Conservation (phyloP, 2,329 filamentous ascomycete species). For the Coleophoma crateriformis region DNA sequence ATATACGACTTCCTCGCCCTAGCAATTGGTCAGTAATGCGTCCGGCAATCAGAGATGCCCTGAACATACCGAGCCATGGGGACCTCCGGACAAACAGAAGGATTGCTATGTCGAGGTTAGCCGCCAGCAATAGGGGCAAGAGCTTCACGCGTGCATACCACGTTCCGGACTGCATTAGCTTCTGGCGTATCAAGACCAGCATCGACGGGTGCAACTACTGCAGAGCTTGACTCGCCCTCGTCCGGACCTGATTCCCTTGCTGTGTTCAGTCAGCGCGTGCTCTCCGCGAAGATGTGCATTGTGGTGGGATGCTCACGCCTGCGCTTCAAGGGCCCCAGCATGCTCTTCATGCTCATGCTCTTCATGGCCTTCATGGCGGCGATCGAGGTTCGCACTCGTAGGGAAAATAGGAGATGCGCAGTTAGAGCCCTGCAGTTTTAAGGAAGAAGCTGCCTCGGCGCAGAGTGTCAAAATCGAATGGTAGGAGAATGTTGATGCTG, state of each 20-base stretch:
- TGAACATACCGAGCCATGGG: constrained; percentile 46
- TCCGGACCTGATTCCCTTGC: constrained; percentile 9
- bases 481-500: not conserved
- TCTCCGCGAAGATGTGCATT: not conserved
- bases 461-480: not conserved
- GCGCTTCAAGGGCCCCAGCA: constrained; percentile 26
- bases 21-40: constrained; percentile 10
- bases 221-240: constrained; percentile 2
- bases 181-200: constrained; percentile 55
- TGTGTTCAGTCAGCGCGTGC: constrained; percentile 1
- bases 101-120: constrained; percentile 48
- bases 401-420: too few relatives aligned
- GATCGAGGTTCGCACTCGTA: not conserved
- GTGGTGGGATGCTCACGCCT: constrained; percentile 13
- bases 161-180: constrained; percentile 56
- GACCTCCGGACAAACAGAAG: constrained; percentile 73
- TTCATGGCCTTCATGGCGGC: constrained; percentile 28
- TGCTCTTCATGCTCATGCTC: constrained; percentile 25
- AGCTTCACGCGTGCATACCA: constrained; percentile 44
- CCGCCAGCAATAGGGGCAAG: constrained; percentile 1
- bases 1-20: constrained; percentile 87
- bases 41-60: not conserved
- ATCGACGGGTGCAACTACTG: constrained; percentile 6
- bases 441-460: too few relatives aligned
- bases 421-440: too few relatives aligned